These are phyloP conservation scores for Psilocybe mexicana DNA, from an alignment of 1,284 basidiomycete species.

Conservation along the genomic window DNA sequence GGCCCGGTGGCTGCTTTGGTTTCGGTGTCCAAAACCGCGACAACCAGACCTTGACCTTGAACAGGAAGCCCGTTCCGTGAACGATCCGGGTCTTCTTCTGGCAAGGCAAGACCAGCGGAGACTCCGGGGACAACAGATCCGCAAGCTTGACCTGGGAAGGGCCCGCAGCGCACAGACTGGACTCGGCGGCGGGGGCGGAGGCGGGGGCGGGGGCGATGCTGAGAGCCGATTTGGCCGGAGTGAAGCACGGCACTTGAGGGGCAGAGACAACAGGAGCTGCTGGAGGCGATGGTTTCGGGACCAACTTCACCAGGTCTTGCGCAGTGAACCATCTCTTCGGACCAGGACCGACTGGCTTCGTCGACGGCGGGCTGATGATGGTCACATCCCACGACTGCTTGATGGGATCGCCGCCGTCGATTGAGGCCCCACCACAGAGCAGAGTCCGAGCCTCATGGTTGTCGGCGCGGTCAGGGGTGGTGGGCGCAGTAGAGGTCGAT, in stretches of 20 bases:
- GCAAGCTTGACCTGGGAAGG: not conserved
- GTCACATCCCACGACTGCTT: slow-evolving; percentile 16
- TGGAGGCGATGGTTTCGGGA: not conserved
- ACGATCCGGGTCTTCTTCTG: slow-evolving; percentile 5
- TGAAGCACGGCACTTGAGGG: not conserved
- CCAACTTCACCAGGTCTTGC: slow-evolving; percentile 11
- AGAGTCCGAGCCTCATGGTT: not conserved
- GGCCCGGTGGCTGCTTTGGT: slow-evolving; percentile 4
- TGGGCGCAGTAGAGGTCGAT: not conserved
- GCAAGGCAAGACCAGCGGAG: not conserved
- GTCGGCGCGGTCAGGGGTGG: not conserved
- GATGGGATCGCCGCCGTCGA: not conserved
- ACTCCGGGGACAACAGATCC: not conserved
- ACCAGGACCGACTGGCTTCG: slow-evolving; percentile 15
- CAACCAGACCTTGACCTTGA: slow-evolving; percentile 19
- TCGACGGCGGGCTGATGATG: slow-evolving; percentile 10
- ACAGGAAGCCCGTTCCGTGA: slow-evolving; percentile 15
- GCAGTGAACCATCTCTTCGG: slow-evolving; percentile 15
- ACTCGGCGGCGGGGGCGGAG: not conserved
- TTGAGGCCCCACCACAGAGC: not conserved
- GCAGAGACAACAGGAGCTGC: slow-evolving; percentile 1
- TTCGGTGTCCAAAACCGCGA: slow-evolving; percentile 17
- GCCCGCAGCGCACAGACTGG: not conserved
- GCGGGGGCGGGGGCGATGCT: not conserved
- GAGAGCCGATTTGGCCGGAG: not conserved